Evolutionary conservation across 2,329 filamentous ascomycete species (phyloP).

Genomic region (Cytospora piceae): DNA sequence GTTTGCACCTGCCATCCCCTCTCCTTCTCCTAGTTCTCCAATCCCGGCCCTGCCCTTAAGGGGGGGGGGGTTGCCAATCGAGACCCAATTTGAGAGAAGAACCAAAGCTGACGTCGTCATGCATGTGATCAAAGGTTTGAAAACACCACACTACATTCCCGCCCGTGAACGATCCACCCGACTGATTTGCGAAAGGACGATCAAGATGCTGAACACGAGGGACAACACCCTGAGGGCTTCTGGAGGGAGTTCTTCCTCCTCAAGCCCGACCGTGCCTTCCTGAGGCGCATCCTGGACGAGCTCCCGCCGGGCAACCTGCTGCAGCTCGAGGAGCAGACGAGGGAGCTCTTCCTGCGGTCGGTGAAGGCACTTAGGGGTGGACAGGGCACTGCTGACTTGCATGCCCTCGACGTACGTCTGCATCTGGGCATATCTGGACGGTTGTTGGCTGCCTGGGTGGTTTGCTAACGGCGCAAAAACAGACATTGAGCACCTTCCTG

Average conservation of each 20-base stretch:
- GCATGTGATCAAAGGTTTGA: constrained; percentile 29
- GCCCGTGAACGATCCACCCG: constrained; percentile 14
- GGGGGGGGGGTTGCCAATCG: too few species aligned
- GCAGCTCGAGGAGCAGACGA: constrained; percentile 74
- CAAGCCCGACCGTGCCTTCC: constrained; percentile 71
- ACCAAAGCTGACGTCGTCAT: constrained; percentile 15
- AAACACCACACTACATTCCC: constrained; percentile 14
- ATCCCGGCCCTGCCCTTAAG: neutral
- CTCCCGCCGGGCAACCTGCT: constrained; percentile 76
- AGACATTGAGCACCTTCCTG: constrained; percentile 91
- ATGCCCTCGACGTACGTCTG: constrained; percentile 77
- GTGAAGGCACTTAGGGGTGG: constrained; percentile 69
- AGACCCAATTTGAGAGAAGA: constrained; percentile 23
- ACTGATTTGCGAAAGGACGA: constrained; percentile 27
- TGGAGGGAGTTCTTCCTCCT: constrained; percentile 96
- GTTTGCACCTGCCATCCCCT: constrained; percentile 44
- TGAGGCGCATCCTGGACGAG: constrained; percentile 71
- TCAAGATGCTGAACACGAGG: constrained; percentile 63
- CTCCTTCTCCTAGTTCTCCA: neutral
- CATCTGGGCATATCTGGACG: neutral
- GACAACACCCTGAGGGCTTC: constrained; percentile 82
- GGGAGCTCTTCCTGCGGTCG: constrained; percentile 76
- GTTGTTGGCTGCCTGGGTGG: neutral
- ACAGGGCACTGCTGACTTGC: constrained; percentile 65
- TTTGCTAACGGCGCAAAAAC: constrained; percentile 42